Evolutionary conservation across 2,329 filamentous ascomycete species (phyloP).

Genomic region (Pseudogymnoascus sp.): DNA sequence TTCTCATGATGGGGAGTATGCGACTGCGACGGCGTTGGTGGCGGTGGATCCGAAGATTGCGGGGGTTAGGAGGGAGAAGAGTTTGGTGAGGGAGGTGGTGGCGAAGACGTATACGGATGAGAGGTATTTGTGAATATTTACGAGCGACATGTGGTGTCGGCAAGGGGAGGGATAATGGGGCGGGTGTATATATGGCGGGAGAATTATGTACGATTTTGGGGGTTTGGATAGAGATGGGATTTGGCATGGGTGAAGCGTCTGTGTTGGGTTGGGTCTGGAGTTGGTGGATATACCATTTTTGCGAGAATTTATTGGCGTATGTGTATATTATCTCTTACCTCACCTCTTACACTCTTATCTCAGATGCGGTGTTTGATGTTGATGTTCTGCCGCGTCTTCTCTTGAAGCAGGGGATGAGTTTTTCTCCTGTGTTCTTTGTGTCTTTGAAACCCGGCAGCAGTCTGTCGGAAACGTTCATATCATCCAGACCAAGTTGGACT

Average conservation of each 20-base stretch:
- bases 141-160: background rate
- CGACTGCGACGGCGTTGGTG: background rate
- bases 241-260: background rate
- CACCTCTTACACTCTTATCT: background rate
- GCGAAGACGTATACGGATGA: background rate
- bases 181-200: background rate
- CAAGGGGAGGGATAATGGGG: background rate
- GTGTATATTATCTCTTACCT: constrained; percentile 9
- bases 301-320: background rate
- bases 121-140: background rate
- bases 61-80: background rate
- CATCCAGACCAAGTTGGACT: background rate
- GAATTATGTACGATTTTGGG: background rate
- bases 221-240: background rate
- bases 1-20: constrained; percentile 4
- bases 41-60: background rate
- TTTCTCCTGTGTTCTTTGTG: background rate
- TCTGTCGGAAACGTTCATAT: background rate
- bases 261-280: background rate
- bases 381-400: background rate
- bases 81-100: background rate
- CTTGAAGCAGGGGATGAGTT: background rate
- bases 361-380: background rate
- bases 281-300: background rate
- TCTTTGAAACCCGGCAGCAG: background rate